Conservation (phyloP, 257 asterid species). For the Ilex aquifolium region DNA sequence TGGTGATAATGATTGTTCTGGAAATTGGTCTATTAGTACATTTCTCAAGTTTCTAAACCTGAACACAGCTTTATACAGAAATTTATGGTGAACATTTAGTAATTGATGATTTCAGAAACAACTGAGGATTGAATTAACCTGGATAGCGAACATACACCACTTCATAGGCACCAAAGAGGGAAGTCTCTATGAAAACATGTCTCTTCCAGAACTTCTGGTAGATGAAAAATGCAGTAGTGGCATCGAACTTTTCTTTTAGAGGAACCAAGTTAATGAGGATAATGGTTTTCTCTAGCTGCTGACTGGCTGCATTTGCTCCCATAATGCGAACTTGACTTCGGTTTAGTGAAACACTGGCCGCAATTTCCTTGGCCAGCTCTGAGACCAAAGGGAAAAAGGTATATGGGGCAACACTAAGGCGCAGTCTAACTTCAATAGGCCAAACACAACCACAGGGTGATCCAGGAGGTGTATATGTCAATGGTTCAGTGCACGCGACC, state of each 20-base stretch:
- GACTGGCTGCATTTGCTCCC: conserved; percentile 83
- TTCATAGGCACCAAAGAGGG: conserved; percentile 60
- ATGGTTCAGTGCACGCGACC: conserved; percentile 57
- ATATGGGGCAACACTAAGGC: conserved; percentile 47
- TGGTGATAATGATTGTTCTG: no score
- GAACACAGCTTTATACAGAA: not conserved
- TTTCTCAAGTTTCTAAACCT: not conserved
- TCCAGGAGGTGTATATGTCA: conserved; percentile 68
- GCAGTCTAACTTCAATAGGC: conserved; percentile 64
- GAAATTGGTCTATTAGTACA: no score
- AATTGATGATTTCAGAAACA: not conserved
- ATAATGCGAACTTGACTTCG: conserved; percentile 74
- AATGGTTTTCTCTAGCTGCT: conserved; percentile 57
- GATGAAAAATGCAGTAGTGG: conserved; percentile 46
- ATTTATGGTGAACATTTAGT: no score
- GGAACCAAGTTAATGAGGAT: conserved; percentile 77
- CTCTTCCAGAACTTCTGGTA: conserved; percentile 73
- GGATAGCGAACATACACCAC: conserved; percentile 79
- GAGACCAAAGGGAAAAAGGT: conserved; percentile 64
- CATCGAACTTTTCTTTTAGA: conserved; percentile 35
- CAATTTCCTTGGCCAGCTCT: conserved; percentile 58
- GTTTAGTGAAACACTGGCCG: conserved; percentile 35
- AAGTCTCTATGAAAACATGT: conserved; percentile 38
- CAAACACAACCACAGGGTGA: conserved; percentile 77
- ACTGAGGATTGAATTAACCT: conserved; percentile 32